These are phyloP conservation scores for Myriosclerotinia duriaeana DNA, from an alignment of 2,329 filamentous ascomycete genomes.

Conservation along the genomic window DNA sequence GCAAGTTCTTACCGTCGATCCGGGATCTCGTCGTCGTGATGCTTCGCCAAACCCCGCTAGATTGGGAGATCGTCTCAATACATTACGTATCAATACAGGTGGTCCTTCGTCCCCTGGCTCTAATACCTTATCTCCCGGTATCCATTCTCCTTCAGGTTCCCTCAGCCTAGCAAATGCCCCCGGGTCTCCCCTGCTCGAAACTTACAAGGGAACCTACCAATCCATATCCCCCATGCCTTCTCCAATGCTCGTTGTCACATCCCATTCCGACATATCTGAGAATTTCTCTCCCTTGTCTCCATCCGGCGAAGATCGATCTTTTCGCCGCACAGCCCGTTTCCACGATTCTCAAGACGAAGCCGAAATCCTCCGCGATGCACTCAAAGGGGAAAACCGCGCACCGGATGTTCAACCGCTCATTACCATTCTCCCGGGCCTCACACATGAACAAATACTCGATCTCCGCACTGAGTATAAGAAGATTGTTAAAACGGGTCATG, in stretches of 20 bases:
- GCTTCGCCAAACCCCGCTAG: constrained; percentile 34
- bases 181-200: constrained; percentile 81
- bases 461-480: constrained; percentile 89
- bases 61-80: constrained; percentile 37
- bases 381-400: constrained; percentile 55
- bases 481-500: constrained; percentile 73
- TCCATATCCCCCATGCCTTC: constrained; percentile 93
- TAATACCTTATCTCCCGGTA: background rate
- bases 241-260: constrained; percentile 56
- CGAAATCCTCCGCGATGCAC: constrained; percentile 69
- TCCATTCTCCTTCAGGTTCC: constrained; percentile 18
- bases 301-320: constrained; percentile 44
- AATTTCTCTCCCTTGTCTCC: constrained; percentile 54
- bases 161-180: constrained; percentile 59
- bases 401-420: constrained; percentile 72
- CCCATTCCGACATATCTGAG: constrained; percentile 51
- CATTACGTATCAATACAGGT: constrained; percentile 37
- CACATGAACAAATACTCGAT: constrained; percentile 83
- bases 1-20: constrained; percentile 38
- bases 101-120: constrained; percentile 25
- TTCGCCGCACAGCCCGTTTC: constrained; percentile 66
- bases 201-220: constrained; percentile 92
- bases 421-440: constrained; percentile 79
- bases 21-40: constrained; percentile 31
- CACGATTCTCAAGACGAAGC: constrained; percentile 83